Conservation (phyloP, 495 filamentous ascomycete genomes). For the Sordaria brevicollis region DNA sequence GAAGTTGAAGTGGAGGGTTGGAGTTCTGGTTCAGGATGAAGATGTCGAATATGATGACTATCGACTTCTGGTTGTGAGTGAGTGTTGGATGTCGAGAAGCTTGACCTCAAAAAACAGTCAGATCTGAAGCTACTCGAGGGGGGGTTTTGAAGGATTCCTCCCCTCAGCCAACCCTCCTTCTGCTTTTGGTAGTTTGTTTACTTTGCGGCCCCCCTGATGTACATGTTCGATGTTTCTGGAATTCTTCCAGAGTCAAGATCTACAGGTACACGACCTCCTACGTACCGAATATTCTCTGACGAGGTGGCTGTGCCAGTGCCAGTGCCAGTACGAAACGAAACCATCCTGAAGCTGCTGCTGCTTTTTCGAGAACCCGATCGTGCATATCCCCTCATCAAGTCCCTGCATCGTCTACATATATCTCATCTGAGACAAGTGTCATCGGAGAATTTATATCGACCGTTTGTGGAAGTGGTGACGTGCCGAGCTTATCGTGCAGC, state of each 20-base stretch:
- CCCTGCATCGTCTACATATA: background rate
- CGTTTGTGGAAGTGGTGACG: background rate
- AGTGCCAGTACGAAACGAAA: too few relatives aligned
- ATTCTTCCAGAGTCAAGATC: background rate
- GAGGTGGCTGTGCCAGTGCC: background rate
- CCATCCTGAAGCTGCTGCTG: background rate
- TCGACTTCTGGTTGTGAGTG: background rate
- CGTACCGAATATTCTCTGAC: too few relatives aligned
- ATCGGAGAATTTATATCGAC: background rate
- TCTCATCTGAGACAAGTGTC: background rate
- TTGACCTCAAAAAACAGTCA: background rate
- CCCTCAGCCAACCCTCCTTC: background rate
- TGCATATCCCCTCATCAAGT: background rate
- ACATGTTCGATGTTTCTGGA: background rate
- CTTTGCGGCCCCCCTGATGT: background rate
- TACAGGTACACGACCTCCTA: background rate
- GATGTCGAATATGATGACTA: background rate
- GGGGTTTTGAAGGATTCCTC: background rate
- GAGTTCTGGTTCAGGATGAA: background rate
- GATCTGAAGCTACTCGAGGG: background rate
- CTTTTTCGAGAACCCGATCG: background rate
- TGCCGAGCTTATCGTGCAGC: background rate
- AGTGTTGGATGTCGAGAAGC: background rate
- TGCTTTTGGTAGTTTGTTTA: background rate
- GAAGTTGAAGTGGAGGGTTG: background rate